phyloP scores from a whole-genome alignment of 345 rosid species.

The Rhizophora apiculata region DNA sequence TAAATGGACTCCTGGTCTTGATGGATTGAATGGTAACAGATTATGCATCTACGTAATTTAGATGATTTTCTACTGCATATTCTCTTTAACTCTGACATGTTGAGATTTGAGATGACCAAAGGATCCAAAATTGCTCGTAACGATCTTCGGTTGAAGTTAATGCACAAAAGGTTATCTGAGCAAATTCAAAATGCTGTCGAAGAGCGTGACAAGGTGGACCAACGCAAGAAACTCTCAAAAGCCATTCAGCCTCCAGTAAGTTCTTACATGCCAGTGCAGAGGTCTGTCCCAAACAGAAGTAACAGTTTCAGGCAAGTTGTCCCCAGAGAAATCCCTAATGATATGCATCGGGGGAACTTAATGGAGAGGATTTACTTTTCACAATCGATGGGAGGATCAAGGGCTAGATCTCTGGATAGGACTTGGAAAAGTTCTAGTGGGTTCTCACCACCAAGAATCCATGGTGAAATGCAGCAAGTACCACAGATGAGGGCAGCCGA shows the following conservation, averaged over 20 bases:
- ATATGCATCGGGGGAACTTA: conserved; percentile 18
- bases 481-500: conserved; percentile 15
- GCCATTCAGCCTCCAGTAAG: conserved; percentile 10
- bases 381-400: conserved; percentile 17
- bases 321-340: conserved; percentile 12
- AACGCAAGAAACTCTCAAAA: conserved; percentile 13
- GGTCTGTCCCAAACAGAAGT: conserved; percentile 20
- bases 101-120: conserved; percentile 21
- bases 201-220: conserved; percentile 9
- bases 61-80: background rate
- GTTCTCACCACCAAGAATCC: conserved; percentile 23
- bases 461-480: conserved; percentile 20
- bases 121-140: conserved; percentile 27
- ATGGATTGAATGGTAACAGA: conserved; percentile 16
- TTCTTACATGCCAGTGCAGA: conserved; percentile 9
- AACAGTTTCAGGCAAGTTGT: conserved; percentile 13
- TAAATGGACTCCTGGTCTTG: conserved; percentile 14
- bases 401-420: conserved; percentile 33
- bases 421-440: conserved; percentile 11
- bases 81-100: conserved; percentile 9
- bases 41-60: background rate
- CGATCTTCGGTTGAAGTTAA: conserved; percentile 43
- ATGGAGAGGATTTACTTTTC: conserved; percentile 20
- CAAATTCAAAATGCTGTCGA: conserved; percentile 7
- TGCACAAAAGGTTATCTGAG: conserved; percentile 26